Evolutionary conservation across 1,284 basidiomycete genomes (phyloP), one percentile per base, ranked within the genome.

Genomic region (Ceratobasidium sp.): DNA sequence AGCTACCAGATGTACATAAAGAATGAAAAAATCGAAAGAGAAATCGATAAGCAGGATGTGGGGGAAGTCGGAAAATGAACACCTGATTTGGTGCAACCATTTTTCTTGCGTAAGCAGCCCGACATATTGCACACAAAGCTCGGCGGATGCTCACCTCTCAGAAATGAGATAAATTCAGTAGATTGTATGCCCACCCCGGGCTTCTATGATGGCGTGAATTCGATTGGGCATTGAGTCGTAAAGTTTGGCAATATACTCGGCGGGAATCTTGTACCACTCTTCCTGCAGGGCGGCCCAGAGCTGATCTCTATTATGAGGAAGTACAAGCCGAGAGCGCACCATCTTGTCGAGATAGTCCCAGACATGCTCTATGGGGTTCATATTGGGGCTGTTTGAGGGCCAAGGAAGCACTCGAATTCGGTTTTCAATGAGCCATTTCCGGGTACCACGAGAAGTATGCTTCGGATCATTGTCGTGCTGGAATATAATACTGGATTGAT

Each of bases 301-400:
- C 4, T 45, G 32, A 45, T 58, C 27, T 12, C 25, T 42, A 58
- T 45, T 58, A 13, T 22, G 3, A 3, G 40, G 56, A 15, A 58
- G 40, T 15, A 1, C 2, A 29, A 42, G 25, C 5, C 22, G 27
- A 32, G 25, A 38, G 40, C 22, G 25, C 42, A 58, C 40, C 56
- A 22, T 17, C 29, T 38, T 17, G 13, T 58, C 56, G 27, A 58
- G 27, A 25, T 58, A 45, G 40, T 42, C 56, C 56, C 56, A 54
- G 6, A 54, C 52, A 29, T 54, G 31, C 52, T 54, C 52, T 20
- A 54, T 54, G 0, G 29, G 52, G 52, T 54, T 54, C 52, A 54
- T 32, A 45, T 58, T 42, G 20, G 40, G 56, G 40, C 56, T 58
- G 56, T 43, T 58, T 35, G 56, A 35, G 6, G 56, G 56, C 56